Conservation (phyloP, 768 basidiomycete species). For the Psilocybe cubensis region DNA sequence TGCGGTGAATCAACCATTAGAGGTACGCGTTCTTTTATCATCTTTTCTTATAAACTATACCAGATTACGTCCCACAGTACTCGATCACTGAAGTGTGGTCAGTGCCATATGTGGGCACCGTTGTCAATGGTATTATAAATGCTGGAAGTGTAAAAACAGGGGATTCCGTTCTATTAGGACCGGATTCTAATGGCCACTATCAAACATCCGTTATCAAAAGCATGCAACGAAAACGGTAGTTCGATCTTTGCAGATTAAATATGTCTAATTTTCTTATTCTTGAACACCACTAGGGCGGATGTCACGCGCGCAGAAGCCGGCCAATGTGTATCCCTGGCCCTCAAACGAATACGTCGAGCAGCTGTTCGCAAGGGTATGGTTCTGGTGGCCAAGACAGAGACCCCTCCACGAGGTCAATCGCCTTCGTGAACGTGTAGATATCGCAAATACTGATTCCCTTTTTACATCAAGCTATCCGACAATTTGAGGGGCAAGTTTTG, state of each 20-base stretch:
- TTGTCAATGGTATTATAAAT: conserved; percentile 84
- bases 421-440: background rate
- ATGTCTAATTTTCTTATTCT: background rate
- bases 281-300: conserved; percentile 55
- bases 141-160: conserved; percentile 76
- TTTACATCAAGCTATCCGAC: conserved; percentile 59
- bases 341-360: conserved; percentile 84
- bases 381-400: conserved; percentile 78
- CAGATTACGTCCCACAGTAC: conserved; percentile 47
- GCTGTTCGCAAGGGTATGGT: conserved; percentile 96
- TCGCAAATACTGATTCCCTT: background rate
- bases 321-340: conserved; percentile 90
- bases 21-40: conserved; percentile 44
- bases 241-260: conserved; percentile 22
- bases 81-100: conserved; percentile 89
- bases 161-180: conserved; percentile 84
- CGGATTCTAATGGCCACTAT: conserved; percentile 92
- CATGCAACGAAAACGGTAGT: conserved; percentile 94
- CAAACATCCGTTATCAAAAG: conserved; percentile 79
- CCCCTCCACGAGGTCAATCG: conserved; percentile 68
- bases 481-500: conserved; percentile 93
- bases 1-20: conserved; percentile 75
- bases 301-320: conserved; percentile 91
- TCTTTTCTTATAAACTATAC: background rate
- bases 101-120: conserved; percentile 84